Conservation (phyloP, 306 rosid genomes). For the Malus sylvestris region DNA sequence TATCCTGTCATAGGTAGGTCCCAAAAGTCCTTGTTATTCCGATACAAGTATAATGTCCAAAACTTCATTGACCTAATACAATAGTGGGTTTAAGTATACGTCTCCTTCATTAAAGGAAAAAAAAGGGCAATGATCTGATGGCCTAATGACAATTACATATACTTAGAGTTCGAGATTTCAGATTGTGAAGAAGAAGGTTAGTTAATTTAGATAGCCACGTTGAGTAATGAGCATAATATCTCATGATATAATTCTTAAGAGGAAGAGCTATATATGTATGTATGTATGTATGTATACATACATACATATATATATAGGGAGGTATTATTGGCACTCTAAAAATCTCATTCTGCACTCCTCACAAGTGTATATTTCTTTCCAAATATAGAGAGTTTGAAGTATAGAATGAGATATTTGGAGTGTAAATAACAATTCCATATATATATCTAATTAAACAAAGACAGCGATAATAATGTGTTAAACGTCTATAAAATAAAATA, state of each 20-base stretch:
- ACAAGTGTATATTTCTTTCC: too few species aligned
- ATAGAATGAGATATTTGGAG: too few species aligned
- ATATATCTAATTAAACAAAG: neutral
- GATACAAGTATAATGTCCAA: neutral
- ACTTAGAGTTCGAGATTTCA: neutral
- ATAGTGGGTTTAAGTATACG: neutral
- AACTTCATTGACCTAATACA: neutral
- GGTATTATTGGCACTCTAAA: too few species aligned
- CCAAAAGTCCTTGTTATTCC: constrained; percentile 1
- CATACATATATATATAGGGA: too few species aligned
- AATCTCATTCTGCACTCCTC: too few species aligned
- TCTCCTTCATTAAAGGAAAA: neutral
- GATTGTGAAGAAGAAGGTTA: neutral
- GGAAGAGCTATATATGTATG: neutral
- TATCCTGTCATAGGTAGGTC: neutral
- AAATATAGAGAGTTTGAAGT: too few species aligned
- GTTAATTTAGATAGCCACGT: neutral
- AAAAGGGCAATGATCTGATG: neutral
- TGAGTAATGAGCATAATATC: neutral
- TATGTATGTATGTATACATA: too few species aligned
- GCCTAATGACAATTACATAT: neutral
- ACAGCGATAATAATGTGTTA: neutral
- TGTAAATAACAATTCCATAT: too few species aligned
- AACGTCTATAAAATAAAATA: neutral
- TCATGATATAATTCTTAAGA: neutral